These are phyloP conservation scores for Nitzschia palea DNA, from an alignment of 108 stramenopile species.

Conservation along the genomic window DNA sequence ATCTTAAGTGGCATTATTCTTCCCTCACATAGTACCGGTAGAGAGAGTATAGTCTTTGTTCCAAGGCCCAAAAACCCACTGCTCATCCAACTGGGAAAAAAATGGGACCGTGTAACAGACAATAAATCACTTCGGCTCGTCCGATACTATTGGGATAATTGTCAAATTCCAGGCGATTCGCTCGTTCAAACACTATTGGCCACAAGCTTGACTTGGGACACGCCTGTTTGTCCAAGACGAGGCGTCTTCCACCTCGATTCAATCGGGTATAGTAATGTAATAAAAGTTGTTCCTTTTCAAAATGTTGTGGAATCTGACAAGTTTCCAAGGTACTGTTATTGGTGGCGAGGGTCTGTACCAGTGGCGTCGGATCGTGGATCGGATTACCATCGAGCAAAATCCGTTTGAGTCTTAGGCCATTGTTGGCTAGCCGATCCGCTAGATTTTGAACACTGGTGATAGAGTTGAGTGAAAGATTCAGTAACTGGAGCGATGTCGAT, in stretches of 20 bases:
- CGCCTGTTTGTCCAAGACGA: neutral
- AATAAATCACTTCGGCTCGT: neutral
- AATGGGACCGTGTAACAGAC: neutral
- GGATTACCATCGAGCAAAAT: constrained; percentile 4
- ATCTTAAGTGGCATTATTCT: no score
- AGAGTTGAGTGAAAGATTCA: neutral
- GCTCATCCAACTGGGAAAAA: neutral
- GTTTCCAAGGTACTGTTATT: neutral
- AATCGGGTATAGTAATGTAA: neutral
- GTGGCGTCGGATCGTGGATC: neutral
- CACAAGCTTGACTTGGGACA: neutral
- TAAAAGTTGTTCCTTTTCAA: neutral
- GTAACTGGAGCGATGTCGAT: neutral
- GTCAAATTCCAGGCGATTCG: neutral
- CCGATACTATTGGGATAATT: neutral
- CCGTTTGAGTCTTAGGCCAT: neutral
- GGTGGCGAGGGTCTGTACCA: neutral
- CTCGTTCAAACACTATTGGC: neutral
- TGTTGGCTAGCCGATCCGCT: neutral
- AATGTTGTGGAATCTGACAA: neutral
- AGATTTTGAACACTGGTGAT: neutral
- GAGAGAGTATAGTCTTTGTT: no score
- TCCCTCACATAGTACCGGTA: no score
- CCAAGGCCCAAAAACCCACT: no score
- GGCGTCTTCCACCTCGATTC: constrained; percentile 1